Evolutionary conservation across 73 alveolate genomes (phyloP).

Genomic region (Paramecium sonneborni): DNA sequence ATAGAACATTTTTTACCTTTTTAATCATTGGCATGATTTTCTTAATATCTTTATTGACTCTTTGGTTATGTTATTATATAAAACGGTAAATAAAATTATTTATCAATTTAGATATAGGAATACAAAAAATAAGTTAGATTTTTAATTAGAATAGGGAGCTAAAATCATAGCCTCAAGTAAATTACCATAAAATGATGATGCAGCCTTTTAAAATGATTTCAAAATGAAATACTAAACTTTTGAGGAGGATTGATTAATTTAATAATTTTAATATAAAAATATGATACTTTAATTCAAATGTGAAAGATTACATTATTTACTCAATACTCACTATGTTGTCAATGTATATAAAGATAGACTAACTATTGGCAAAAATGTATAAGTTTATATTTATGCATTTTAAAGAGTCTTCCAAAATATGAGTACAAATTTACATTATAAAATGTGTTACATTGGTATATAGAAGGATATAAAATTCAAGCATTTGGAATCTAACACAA

Average conservation of each 20-base stretch:
- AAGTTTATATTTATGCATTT: background rate
- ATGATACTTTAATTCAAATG: background rate
- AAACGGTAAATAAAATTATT: background rate
- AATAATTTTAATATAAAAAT: background rate
- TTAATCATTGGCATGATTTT: background rate
- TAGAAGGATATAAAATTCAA: background rate
- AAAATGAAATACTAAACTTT: constrained; percentile 38
- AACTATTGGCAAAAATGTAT: background rate
- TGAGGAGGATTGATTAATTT: constrained; percentile 33
- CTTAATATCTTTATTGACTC: background rate
- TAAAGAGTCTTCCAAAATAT: background rate
- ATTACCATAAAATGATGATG: constrained; percentile 41
- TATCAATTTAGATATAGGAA: background rate
- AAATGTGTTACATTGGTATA: constrained; percentile 1
- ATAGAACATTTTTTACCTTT: constrained; percentile 8
- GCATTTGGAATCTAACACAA: constrained; percentile 3
- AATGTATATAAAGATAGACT: background rate
- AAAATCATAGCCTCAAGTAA: background rate
- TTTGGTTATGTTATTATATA: constrained; percentile 44
- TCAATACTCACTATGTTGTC: background rate
- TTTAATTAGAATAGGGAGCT: background rate
- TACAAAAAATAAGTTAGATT: background rate
- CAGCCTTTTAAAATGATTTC: background rate
- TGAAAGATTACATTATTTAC: background rate
- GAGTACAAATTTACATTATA: background rate